Evolutionary conservation across 768 basidiomycete genomes (phyloP).

Genomic region (Tulasnella sp.): DNA sequence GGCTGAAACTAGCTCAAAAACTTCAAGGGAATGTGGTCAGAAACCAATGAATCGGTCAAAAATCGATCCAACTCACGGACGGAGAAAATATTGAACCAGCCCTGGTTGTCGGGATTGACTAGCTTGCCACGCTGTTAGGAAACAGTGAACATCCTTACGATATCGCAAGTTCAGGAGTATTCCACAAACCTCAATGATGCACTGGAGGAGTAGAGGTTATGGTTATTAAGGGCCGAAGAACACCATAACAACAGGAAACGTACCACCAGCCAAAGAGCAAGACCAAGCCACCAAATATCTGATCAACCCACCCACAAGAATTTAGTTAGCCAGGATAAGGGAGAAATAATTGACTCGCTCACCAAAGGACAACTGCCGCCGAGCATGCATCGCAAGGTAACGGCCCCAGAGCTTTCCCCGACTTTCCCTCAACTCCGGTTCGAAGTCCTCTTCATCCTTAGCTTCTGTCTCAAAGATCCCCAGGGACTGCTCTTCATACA

Average conservation of each 20-base stretch:
- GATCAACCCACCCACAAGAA: background rate
- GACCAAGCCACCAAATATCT: slow-evolving; percentile 96
- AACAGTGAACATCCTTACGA: background rate
- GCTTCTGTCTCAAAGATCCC: slow-evolving; percentile 58
- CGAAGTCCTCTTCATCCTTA: slow-evolving; percentile 46
- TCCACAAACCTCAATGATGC: slow-evolving; percentile 79
- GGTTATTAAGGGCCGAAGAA: background rate
- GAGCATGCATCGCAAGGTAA: slow-evolving; percentile 76
- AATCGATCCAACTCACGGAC: slow-evolving; percentile 51
- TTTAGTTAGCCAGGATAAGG: background rate
- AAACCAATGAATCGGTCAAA: background rate
- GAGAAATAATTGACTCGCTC: slow-evolving; percentile 31
- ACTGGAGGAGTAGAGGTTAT: slow-evolving; percentile 37
- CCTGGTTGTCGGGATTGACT: slow-evolving; percentile 49
- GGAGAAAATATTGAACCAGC: slow-evolving; percentile 82
- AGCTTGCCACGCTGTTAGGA: slow-evolving; percentile 54
- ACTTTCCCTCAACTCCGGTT: slow-evolving; percentile 45
- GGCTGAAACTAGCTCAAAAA: slow-evolving; percentile 84
- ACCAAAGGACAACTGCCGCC: slow-evolving; percentile 90
- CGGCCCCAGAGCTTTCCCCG: slow-evolving; percentile 67
- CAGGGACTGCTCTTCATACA: slow-evolving; percentile 85
- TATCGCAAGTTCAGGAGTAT: background rate
- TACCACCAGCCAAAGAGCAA: slow-evolving; percentile 73
- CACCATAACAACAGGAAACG: background rate
- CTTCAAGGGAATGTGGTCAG: slow-evolving; percentile 35